A percentile compares a stretch with the other conserved stretches of the same genome.
These are phyloP conservation scores for Globisporangium abappressorium DNA, from an alignment of 352 stramenopile genomes.

Conservation along the genomic window DNA sequence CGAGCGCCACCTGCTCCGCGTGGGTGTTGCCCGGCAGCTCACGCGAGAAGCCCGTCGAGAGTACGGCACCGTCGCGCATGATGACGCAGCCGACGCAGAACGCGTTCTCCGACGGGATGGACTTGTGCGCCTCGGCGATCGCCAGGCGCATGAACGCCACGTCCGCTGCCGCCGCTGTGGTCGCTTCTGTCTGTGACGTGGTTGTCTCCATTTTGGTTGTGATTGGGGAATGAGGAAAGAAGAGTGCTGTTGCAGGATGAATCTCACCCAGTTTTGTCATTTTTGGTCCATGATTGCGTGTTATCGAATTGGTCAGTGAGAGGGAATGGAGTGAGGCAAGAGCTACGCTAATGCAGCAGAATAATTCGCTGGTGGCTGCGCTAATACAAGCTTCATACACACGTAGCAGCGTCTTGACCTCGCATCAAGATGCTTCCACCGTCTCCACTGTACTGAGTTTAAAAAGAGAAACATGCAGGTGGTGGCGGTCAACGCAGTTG, in stretches of 20 bases:
- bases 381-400: background rate
- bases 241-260: background rate
- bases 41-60: constrained; percentile 78
- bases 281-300: background rate
- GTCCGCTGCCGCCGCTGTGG: constrained; percentile 25
- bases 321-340: constrained; percentile 6
- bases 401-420: background rate
- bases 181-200: background rate
- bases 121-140: constrained; percentile 80
- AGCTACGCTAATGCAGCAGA: background rate
- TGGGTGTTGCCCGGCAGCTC: constrained; percentile 88
- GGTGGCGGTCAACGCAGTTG: background rate
- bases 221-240: background rate
- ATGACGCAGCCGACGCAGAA: constrained; percentile 86
- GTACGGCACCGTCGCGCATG: constrained; percentile 46
- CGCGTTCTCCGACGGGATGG: constrained; percentile 58
- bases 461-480: background rate
- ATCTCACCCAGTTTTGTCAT: background rate
- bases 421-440: constrained; percentile 6
- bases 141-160: constrained; percentile 70
- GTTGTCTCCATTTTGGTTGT: constrained; percentile 8
- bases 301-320: background rate
- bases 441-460: constrained; percentile 3
- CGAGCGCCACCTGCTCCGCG: constrained; percentile 82
- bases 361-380: background rate